A percentile compares a stretch with the other conserved stretches of the same genome.
phyloP scores from a whole-genome alignment of 768 basidiomycete genomes.

The Panaeolus papilionaceus region DNA sequence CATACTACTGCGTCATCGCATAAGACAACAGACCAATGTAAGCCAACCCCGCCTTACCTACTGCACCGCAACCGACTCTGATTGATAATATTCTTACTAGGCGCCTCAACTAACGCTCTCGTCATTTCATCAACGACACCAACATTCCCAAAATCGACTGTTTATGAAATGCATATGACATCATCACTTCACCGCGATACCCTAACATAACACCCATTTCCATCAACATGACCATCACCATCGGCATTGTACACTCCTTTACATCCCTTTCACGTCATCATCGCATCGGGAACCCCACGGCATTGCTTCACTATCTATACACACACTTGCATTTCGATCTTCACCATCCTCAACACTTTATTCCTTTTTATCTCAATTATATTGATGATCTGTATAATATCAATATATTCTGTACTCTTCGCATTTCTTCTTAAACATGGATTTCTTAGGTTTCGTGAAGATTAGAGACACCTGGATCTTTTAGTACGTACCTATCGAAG shows the following conservation, averaged over 20 bases:
- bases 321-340: not conserved
- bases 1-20: not conserved
- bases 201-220: not conserved
- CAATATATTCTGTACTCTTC: not conserved
- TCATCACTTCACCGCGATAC: not conserved
- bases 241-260: not conserved
- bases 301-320: not conserved
- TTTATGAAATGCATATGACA: not conserved
- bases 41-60: not conserved
- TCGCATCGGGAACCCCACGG: not conserved
- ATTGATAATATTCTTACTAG: not conserved
- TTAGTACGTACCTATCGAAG: not conserved
- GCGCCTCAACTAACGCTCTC: not conserved
- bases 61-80: not conserved
- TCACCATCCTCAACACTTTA: not conserved
- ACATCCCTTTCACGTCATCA: not conserved
- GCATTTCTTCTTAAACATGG: not conserved
- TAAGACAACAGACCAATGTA: not conserved
- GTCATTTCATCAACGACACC: not conserved
- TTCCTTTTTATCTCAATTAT: not conserved
- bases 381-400: slow-evolving; percentile 12
- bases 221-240: not conserved
- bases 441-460: not conserved
- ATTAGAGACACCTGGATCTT: not conserved
- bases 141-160: not conserved